Base-by-base conservation (phyloP, 768 basidiomycete species). In the Macrocybe gigantea region DNA sequence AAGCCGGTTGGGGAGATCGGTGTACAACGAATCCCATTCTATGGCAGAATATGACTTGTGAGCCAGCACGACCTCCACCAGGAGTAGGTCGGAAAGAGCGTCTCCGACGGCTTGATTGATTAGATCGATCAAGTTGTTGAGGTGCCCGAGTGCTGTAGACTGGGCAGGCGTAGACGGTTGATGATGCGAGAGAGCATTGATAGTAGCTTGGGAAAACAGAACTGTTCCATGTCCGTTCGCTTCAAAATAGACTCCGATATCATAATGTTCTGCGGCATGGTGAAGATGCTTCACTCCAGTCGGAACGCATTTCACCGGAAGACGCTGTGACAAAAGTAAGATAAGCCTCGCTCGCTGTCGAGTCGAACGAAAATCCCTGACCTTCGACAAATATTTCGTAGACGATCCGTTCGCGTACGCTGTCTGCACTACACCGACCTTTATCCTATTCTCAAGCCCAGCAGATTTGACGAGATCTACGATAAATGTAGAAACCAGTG, bases 51-150 rank as follows among this genome's bases (percentile, higher is more conserved):
- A 97, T 6, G 85, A 80, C 59, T 85, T 87, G 65, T 95, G 92
- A 2, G 91, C 78, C 14, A 99, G 82, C 37, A 98, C 89, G 30
- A 82, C 82, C 60, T 97, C 94, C 31, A 98, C 95, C 30, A 98
- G 81, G 33, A 99, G 81, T 80, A 95, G 83, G 63, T 99, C 96
- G 10, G 91, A 94, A 14, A 97, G 73, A 5, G 93, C 95, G 67
- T 99, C 96, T 2, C 96, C 96, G 38, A 99, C 95, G 7, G 96
- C 94, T 67, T 98, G 95, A 59, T 99, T 99, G 68, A 98, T 94
- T 39, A 98, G 71, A 33, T 87, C 73, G 10, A 83, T 83, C 48
- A 97, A 72, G 54, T 86, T 85, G 42, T 77, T 71, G 33, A 99
- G 73, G 59, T 93, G 81, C 46, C 76, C 80, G 40, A 93, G 74